Conservation (phyloP, 1,284 basidiomycete genomes). For the Termitomyces sp. region DNA sequence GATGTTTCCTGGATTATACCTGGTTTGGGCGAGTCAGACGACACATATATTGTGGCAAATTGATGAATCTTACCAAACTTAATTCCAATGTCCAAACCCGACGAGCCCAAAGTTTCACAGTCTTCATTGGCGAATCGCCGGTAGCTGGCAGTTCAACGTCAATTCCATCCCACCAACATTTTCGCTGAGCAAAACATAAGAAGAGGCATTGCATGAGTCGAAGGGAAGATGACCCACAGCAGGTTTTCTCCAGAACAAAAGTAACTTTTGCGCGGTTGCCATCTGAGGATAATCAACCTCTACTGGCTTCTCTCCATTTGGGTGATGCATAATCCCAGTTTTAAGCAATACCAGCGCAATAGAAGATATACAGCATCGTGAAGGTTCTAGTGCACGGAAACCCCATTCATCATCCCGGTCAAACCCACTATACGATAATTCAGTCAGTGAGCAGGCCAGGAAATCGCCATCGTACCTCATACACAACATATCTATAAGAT, state of each 20-base stretch:
- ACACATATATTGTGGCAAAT: not conserved
- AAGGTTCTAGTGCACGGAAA: slow-evolving; percentile 92
- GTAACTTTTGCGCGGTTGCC: slow-evolving; percentile 94
- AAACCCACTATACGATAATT: slow-evolving; percentile 70
- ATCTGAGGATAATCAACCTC: slow-evolving; percentile 90
- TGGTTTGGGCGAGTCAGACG: slow-evolving; percentile 4
- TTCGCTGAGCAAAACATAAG: slow-evolving; percentile 54
- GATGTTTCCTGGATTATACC: slow-evolving; percentile 11
- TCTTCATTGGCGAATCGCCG: slow-evolving; percentile 46
- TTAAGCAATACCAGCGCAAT: slow-evolving; percentile 97
- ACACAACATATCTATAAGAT: slow-evolving; percentile 99
- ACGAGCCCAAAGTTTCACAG: slow-evolving; percentile 90
- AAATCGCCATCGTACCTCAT: slow-evolving; percentile 71
- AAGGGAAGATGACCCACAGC: slow-evolving; percentile 59
- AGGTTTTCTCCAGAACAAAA: slow-evolving; percentile 98
- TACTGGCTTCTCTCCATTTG: slow-evolving; percentile 61
- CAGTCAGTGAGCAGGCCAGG: slow-evolving; percentile 2
- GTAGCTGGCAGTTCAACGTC: slow-evolving; percentile 75
- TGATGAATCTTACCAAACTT: slow-evolving; percentile 65
- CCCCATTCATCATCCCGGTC: slow-evolving; percentile 97
- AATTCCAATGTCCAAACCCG: slow-evolving; percentile 99
- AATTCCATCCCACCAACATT: slow-evolving; percentile 99
- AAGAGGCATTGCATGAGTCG: not conserved
- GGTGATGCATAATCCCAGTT: slow-evolving; percentile 85
- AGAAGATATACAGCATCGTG: slow-evolving; percentile 94